Percentiles rank a stretch among this genome's conserved stretches.
Conservation (phyloP, 305 asterid species). For the Fraxinus nigra region DNA sequence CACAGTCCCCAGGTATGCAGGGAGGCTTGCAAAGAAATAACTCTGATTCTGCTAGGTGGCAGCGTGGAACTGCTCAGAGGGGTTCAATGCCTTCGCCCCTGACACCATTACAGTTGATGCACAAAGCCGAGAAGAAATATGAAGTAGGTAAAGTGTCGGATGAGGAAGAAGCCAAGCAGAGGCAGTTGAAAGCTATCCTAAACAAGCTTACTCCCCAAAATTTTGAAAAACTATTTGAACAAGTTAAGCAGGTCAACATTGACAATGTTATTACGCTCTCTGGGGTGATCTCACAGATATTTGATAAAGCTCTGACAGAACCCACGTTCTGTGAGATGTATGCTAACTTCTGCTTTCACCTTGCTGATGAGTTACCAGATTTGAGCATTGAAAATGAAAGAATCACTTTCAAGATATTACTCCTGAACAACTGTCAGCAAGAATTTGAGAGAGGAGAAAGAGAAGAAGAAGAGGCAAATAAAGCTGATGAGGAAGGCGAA, state of each 20-base stretch:
- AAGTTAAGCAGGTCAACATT: constrained; percentile 47
- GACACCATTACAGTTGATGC: constrained; percentile 46
- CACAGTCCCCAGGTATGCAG: constrained; percentile 34
- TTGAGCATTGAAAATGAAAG: constrained; percentile 36
- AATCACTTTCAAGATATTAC: constrained; percentile 47
- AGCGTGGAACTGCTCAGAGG: constrained; percentile 41
- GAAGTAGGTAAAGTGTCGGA: constrained; percentile 44
- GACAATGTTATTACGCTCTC: constrained; percentile 38
- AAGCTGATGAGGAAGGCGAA: constrained; percentile 43
- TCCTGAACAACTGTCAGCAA: constrained; percentile 49
- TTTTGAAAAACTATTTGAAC: constrained; percentile 48
- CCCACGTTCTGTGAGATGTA: constrained; percentile 59
- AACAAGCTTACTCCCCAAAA: constrained; percentile 58
- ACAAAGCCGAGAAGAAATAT: constrained; percentile 46
- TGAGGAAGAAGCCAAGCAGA: constrained; percentile 52
- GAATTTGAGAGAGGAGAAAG: constrained; percentile 56
- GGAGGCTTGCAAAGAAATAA: constrained; percentile 34
- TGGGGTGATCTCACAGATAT: constrained; percentile 53
- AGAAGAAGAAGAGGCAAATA: constrained; percentile 49
- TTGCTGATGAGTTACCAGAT: constrained; percentile 43
- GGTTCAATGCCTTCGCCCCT: constrained; percentile 46
- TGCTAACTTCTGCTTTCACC: constrained; percentile 45
- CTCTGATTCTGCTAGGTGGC: constrained; percentile 51
- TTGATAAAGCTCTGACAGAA: constrained; percentile 51
- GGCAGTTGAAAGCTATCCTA: constrained; percentile 43